phyloP scores from a whole-genome alignment of 257 asterid genomes.

The Fraxinus anomala region DNA sequence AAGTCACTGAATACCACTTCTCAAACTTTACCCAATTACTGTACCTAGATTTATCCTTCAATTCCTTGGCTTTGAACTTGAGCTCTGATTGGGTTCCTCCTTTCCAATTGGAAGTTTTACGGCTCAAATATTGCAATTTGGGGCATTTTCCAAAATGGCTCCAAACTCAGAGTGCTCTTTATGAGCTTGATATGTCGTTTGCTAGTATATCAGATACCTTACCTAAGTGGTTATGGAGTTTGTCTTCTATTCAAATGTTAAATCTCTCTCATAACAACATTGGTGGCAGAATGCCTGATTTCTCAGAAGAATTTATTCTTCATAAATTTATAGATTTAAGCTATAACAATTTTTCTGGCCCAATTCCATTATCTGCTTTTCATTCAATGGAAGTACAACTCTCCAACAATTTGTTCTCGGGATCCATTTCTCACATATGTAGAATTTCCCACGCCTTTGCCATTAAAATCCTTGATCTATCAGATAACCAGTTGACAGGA shows the following conservation, averaged over 20 bases:
- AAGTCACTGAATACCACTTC: constrained; percentile 23
- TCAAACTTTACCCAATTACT: constrained; percentile 21
- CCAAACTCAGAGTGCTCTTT: too few species aligned
- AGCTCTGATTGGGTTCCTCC: background rate
- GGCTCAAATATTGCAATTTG: constrained; percentile 26
- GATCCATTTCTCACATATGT: constrained; percentile 36
- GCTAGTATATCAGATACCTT: too few species aligned
- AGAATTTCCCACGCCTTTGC: background rate
- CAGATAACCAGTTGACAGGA: constrained; percentile 29
- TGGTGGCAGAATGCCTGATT: too few species aligned
- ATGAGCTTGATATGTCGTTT: too few species aligned
- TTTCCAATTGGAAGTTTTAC: background rate
- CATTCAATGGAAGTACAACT: constrained; percentile 3
- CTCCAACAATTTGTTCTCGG: constrained; percentile 32
- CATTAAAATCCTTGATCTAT: constrained; percentile 21
- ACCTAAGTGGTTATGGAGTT: too few species aligned
- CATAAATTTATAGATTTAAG: constrained; percentile 15
- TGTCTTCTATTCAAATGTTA: too few species aligned
- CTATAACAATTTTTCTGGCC: constrained; percentile 35
- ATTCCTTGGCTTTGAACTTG: constrained; percentile 23
- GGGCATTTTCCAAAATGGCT: constrained; percentile 34
- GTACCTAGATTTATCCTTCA: constrained; percentile 28
- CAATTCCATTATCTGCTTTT: constrained; percentile 26
- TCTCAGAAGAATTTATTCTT: background rate
- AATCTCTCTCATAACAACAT: too few species aligned